Evolutionary conservation across 495 filamentous ascomycete species (phyloP).

Genomic region (Penicillium fimorum): DNA sequence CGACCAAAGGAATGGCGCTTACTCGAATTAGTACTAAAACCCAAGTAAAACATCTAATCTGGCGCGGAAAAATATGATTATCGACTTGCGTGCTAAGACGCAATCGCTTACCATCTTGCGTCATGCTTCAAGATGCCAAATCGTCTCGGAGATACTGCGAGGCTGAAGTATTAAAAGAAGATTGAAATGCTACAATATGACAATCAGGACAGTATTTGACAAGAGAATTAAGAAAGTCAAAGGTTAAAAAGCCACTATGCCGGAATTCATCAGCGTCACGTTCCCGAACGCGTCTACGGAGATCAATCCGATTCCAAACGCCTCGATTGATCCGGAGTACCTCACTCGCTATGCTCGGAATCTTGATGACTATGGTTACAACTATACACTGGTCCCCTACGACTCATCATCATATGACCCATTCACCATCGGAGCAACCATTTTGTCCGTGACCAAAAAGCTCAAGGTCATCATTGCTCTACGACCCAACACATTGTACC

Average conservation of each 20-base stretch:
- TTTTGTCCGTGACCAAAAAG: slow-evolving; percentile 50
- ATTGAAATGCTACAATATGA: not conserved
- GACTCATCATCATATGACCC: slow-evolving; percentile 51
- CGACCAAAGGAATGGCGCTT: not conserved
- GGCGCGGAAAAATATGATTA: not conserved
- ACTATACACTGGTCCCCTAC: slow-evolving; percentile 56
- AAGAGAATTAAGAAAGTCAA: not conserved
- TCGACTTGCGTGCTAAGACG: slow-evolving; percentile 12
- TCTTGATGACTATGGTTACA: slow-evolving; percentile 53
- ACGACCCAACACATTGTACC: slow-evolving; percentile 55
- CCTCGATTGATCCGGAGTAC: slow-evolving; percentile 46
- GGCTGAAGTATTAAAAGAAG: not conserved
- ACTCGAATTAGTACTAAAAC: not conserved
- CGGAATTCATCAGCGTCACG: slow-evolving; percentile 55
- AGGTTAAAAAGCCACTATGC: slow-evolving; percentile 33
- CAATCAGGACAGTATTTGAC: not conserved
- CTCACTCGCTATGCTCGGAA: slow-evolving; percentile 48
- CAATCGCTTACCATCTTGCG: slow-evolving; percentile 1
- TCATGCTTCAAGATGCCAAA: not conserved
- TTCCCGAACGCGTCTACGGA: slow-evolving; percentile 52
- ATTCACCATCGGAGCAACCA: slow-evolving; percentile 52
- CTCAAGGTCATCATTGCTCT: slow-evolving; percentile 56
- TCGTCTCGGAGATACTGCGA: not conserved
- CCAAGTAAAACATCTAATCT: not conserved
- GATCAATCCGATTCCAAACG: slow-evolving; percentile 46